Percentiles rank a stretch among this genome's conserved stretches.
phyloP scores from a whole-genome alignment of 495 filamentous ascomycete species.

The Venustampulla echinocandica region DNA sequence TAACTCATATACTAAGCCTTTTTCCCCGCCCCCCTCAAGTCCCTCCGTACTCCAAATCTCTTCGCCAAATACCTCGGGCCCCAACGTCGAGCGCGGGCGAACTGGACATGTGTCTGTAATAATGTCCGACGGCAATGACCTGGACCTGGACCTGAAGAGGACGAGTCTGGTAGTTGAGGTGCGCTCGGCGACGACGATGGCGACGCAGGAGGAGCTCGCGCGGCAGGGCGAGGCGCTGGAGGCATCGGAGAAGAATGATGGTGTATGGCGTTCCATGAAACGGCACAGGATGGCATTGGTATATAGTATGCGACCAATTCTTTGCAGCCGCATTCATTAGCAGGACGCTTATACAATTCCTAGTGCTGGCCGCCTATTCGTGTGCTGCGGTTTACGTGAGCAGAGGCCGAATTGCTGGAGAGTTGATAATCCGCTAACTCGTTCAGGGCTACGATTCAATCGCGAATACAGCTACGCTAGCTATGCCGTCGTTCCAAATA shows the following conservation, averaged over 20 bases:
- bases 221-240: slow-evolving; percentile 11
- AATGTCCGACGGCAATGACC: too few species aligned
- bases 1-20: too few species aligned
- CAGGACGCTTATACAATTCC: background rate
- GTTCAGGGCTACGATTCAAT: slow-evolving; percentile 19
- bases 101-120: too few species aligned
- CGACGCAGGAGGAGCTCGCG: slow-evolving; percentile 9
- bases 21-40: too few species aligned
- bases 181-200: too few species aligned
- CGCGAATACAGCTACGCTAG: slow-evolving; percentile 21
- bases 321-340: background rate
- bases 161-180: too few species aligned
- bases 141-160: too few species aligned
- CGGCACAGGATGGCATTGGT: slow-evolving; percentile 1
- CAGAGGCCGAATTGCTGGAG: background rate
- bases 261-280: slow-evolving; percentile 9
- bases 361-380: slow-evolving; percentile 14
- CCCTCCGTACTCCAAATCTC: too few species aligned
- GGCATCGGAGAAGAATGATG: slow-evolving; percentile 2
- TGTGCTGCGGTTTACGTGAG: slow-evolving; percentile 15
- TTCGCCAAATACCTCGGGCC: too few species aligned
- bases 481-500: slow-evolving; percentile 25
- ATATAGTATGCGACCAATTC: slow-evolving; percentile 9
- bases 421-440: background rate
- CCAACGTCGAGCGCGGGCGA: too few species aligned